Percentiles rank a stretch among this genome's conserved stretches.
These are phyloP conservation scores for Tetrapisispora taiwanensis DNA, from an alignment of 805 yeast genomes.

Conservation along the genomic window DNA sequence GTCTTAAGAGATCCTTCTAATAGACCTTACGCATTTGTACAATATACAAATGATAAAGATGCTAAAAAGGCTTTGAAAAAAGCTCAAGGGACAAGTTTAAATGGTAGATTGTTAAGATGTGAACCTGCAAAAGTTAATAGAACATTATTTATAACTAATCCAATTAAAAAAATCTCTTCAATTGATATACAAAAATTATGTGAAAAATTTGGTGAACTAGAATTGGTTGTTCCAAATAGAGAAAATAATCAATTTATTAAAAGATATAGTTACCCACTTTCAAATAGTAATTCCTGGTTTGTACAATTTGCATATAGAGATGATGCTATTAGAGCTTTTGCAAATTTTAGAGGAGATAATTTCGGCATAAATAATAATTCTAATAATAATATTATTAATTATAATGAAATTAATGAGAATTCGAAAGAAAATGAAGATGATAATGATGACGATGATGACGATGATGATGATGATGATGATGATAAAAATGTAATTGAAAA, in stretches of 20 bases:
- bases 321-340: conserved; percentile 81
- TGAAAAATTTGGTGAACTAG: conserved; percentile 62
- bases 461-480: too few relatives aligned
- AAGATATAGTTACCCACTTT: conserved; percentile 12
- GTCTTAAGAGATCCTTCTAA: conserved; percentile 73
- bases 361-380: not conserved
- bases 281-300: conserved; percentile 48
- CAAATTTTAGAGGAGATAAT: conserved; percentile 42
- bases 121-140: conserved; percentile 89
- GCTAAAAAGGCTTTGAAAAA: conserved; percentile 55
- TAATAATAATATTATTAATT: not conserved
- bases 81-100: conserved; percentile 59
- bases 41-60: conserved; percentile 60
- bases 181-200: conserved; percentile 33
- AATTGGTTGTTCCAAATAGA: conserved; percentile 42
- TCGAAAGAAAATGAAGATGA: not conserved
- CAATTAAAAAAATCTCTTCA: conserved; percentile 15
- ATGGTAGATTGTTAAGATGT: conserved; percentile 73
- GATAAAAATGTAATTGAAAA: too few relatives aligned
- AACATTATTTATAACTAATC: conserved; percentile 51
- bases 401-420: too few relatives aligned
- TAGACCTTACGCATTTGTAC: conserved; percentile 90
- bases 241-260: conserved; percentile 19
- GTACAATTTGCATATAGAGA: conserved; percentile 71
- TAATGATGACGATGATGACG: not conserved